Conservation (phyloP, 2,329 filamentous ascomycete genomes). For the Furcasterigmium furcatum region DNA sequence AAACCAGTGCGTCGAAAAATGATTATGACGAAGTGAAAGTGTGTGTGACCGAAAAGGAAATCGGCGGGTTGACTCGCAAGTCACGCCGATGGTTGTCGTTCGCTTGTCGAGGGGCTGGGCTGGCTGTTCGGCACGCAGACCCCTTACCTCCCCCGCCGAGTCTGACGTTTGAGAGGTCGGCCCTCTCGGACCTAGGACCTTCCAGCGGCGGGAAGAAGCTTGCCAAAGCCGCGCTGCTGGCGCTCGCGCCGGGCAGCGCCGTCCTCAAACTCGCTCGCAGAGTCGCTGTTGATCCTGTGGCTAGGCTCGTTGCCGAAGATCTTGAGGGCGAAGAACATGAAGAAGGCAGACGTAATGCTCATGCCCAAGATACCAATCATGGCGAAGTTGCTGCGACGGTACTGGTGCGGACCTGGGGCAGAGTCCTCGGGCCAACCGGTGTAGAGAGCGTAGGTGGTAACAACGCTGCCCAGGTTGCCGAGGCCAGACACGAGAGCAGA, state of each 20-base stretch:
- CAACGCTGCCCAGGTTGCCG: constrained; percentile 81
- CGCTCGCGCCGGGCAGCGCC: constrained; percentile 58
- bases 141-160: constrained; percentile 20
- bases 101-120: constrained; percentile 1
- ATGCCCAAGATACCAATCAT: constrained; percentile 83
- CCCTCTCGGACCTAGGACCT: constrained; percentile 16
- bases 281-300: constrained; percentile 39
- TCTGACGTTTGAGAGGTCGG: constrained; percentile 15
- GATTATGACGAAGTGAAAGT: constrained; percentile 4
- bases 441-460: constrained; percentile 87
- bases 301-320: constrained; percentile 52
- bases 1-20: neutral
- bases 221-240: constrained; percentile 55
- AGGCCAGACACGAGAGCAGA: constrained; percentile 82
- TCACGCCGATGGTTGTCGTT: neutral
- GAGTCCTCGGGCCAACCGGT: constrained; percentile 80
- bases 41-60: constrained; percentile 7
- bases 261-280: constrained; percentile 48
- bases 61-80: constrained; percentile 34
- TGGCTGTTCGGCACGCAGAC: constrained; percentile 10
- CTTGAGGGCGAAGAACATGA: constrained; percentile 66
- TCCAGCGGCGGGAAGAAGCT: constrained; percentile 31
- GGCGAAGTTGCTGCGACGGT: constrained; percentile 77
- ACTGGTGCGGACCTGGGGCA: constrained; percentile 64
- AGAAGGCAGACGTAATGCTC: constrained; percentile 70